Base-by-base conservation (phyloP, 1,139 yeast genomes). In the Suhomyces wounanorum region DNA sequence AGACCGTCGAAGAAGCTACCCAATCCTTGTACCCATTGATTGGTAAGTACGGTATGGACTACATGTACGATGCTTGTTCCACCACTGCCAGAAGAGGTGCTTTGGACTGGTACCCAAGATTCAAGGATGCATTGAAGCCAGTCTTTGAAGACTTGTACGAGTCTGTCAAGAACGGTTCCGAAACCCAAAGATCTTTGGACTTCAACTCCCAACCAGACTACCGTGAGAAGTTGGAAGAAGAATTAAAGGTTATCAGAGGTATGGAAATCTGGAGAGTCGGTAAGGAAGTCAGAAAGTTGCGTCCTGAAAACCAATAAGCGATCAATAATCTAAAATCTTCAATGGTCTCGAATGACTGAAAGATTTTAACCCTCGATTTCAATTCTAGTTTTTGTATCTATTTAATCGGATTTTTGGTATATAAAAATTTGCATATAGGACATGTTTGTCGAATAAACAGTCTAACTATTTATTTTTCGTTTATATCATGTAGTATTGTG, bases 11-110 rank as follows among this genome's bases (percentile, higher is more conserved):
- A 84, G 99, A 94, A 82, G 99, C 99, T 63, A 94, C 99, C 61
- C 99, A 94, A 83, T 94, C 98, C 54, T 84, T 94, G 68, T 94
- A 94, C 89, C 99, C 99, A 78, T 87, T 94, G 83, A 78, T 94
- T 67, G 99, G 99, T 79, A 90, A 89, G 81, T 89, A 94, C 84
- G 99, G 99, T 82, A 94, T 94, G 99, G 99, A 94, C 81, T 94
- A 94, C 94, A 94, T 94, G 99, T 94, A 94, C 86, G 98, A 92
- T 73, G 99, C 99, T 67, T 94, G 99, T 81, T 94, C 99, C 63
- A 94, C 99, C 73, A 94, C 99, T 65, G 99, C 99, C 67, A 90
- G 98, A 85, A 91, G 99, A 83, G 99, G 99, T 84, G 99, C 99
- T 72, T 85, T 94, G 69, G 99, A 94, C 84, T 94, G 99, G 99